A percentile compares a stretch with the other conserved stretches of the same genome.
Conservation (phyloP, 2,329 filamentous ascomycete species). For the Fusarium mundagurra region DNA sequence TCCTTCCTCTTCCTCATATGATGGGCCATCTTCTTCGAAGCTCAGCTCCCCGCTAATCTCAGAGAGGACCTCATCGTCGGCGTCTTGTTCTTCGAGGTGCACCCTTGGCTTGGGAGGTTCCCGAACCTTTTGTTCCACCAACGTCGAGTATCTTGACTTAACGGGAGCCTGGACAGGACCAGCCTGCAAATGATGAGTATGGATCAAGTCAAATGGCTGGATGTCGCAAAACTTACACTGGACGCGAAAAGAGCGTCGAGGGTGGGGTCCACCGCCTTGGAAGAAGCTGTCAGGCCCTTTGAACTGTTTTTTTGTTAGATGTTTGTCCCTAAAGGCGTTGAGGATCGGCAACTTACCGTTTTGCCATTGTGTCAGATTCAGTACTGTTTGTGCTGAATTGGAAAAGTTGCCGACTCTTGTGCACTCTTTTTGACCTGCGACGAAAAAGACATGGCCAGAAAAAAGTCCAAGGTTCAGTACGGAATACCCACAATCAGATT, state of each 20-base stretch:
- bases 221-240: conserved; percentile 67
- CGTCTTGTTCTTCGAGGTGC: conserved; percentile 47
- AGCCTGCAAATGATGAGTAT: conserved; percentile 50
- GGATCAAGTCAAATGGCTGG: not conserved
- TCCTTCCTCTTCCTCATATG: conserved; percentile 39
- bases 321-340: conserved; percentile 1
- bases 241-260: conserved; percentile 76
- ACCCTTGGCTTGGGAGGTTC: conserved; percentile 38
- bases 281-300: conserved; percentile 54
- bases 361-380: conserved; percentile 36
- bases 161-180: conserved; percentile 61
- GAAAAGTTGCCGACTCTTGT: conserved; percentile 14
- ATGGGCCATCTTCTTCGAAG: conserved; percentile 45
- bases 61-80: conserved; percentile 48
- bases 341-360: conserved; percentile 29
- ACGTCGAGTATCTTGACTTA: conserved; percentile 56
- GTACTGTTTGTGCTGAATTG: conserved; percentile 1
- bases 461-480: conserved; percentile 37
- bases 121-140: conserved; percentile 49
- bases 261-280: conserved; percentile 72
- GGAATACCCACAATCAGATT: conserved; percentile 28
- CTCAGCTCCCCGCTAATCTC: conserved; percentile 49
- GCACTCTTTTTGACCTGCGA: conserved; percentile 26
- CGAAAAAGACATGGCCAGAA: conserved; percentile 38
- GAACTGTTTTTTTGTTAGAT: conserved; percentile 47